Conservation (phyloP, 2,329 filamentous ascomycete species). For the Macrophomina tecta region DNA sequence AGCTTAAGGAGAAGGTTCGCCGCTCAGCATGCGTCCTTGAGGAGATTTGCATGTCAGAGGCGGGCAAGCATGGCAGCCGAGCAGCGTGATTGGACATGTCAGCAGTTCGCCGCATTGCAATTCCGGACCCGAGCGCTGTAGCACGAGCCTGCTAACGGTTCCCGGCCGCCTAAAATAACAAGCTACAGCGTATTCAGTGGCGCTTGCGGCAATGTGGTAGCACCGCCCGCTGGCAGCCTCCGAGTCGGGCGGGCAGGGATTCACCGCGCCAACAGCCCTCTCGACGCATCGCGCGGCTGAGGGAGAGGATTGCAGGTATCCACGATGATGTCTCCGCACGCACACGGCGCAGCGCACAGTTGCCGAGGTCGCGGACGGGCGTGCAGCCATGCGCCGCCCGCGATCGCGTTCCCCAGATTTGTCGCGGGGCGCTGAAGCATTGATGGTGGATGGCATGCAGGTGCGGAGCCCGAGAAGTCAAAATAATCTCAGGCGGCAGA, state of each 20-base stretch:
- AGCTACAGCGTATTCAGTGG: slow-evolving; percentile 25
- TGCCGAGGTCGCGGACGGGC: slow-evolving; percentile 1
- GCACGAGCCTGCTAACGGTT: slow-evolving; percentile 26
- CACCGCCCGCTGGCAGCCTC: slow-evolving; percentile 24
- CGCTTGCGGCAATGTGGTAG: slow-evolving; percentile 26
- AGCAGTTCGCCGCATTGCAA: slow-evolving; percentile 21
- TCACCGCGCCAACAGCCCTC: slow-evolving; percentile 4
- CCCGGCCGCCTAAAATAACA: slow-evolving; percentile 26
- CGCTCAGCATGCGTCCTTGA: slow-evolving; percentile 18
- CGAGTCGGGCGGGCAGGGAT: slow-evolving; percentile 17
- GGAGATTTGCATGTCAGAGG: slow-evolving; percentile 20
- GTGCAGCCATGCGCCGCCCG: slow-evolving; percentile 13
- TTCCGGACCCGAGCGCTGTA: slow-evolving; percentile 18
- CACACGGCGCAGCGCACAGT: slow-evolving; percentile 15
- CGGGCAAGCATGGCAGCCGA: neutral
- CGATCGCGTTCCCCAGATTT: slow-evolving; percentile 18
- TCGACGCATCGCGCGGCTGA: slow-evolving; percentile 17
- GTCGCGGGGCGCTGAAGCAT: slow-evolving; percentile 3
- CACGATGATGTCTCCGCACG: neutral
- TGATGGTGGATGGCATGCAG: slow-evolving; percentile 2
- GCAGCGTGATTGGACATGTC: neutral
- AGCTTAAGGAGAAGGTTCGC: slow-evolving; percentile 22
- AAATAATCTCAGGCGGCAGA: slow-evolving; percentile 26
- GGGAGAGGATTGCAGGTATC: neutral
- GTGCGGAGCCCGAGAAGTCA: slow-evolving; percentile 23